phyloP scores from a whole-genome alignment of 2,329 filamentous ascomycete genomes.

The Colletotrichum brevisporum region DNA sequence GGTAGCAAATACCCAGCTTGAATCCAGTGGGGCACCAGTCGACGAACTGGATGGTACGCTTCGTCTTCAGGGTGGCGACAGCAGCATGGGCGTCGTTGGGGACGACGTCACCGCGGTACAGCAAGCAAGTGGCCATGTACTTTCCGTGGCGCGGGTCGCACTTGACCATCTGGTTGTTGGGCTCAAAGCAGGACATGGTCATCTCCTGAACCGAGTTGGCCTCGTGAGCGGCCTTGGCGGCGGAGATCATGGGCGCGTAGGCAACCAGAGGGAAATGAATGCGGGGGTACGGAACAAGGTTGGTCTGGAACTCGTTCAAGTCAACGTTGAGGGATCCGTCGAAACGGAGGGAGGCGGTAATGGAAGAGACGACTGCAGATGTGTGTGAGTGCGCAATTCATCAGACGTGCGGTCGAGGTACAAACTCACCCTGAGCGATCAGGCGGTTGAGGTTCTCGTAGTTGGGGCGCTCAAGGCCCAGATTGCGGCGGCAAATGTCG shows the following conservation, averaged over 20 bases:
- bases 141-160: conserved; percentile 98
- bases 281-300: conserved; percentile 97
- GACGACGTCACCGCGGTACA: conserved; percentile 98
- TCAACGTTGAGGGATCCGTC: conserved; percentile 99
- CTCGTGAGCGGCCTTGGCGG: conserved; percentile 96
- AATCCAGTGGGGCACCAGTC: conserved; percentile 99
- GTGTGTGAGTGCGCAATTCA: conserved; percentile 44
- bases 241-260: conserved; percentile 94
- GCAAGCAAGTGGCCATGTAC: conserved; percentile 99
- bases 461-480: conserved; percentile 96
- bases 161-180: conserved; percentile 99
- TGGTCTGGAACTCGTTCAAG: conserved; percentile 99
- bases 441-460: conserved; percentile 99
- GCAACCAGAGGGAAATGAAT: conserved; percentile 99
- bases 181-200: conserved; percentile 99
- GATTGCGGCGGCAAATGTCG: conserved; percentile 98
- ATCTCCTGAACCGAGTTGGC: conserved; percentile 98
- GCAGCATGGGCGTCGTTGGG: conserved; percentile 95
- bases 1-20: conserved; percentile 99
- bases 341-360: conserved; percentile 98
- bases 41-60: conserved; percentile 99
- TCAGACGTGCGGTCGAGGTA: neutral
- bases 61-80: conserved; percentile 97
- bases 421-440: conserved; percentile 86
- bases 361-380: conserved; percentile 89